Percentiles rank a stretch among this genome's conserved stretches.
Conservation (phyloP, 495 filamentous ascomycete genomes). For the Pseudevernia furfuracea region DNA sequence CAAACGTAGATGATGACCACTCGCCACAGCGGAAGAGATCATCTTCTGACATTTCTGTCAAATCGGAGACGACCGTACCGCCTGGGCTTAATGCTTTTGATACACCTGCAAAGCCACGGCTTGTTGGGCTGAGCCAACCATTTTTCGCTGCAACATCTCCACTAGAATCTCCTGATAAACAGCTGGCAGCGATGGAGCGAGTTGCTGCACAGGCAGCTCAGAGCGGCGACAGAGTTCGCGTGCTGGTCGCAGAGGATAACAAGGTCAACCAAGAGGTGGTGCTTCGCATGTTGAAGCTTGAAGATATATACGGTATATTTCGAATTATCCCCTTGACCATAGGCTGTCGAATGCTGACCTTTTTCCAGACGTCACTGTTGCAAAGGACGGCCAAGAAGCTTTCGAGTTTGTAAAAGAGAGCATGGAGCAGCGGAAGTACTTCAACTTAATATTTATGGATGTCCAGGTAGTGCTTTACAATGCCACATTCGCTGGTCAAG, state of each 20-base stretch:
- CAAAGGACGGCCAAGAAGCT: slow-evolving; percentile 84
- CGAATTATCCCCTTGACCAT: neutral
- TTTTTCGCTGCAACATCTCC: slow-evolving; percentile 64
- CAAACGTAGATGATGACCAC: slow-evolving; percentile 15
- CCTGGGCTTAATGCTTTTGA: slow-evolving; percentile 25
- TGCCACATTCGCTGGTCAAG: neutral
- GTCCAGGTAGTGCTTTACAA: slow-evolving; percentile 39
- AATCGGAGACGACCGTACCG: slow-evolving; percentile 15
- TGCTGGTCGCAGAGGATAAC: slow-evolving; percentile 93
- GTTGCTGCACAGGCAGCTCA: slow-evolving; percentile 38
- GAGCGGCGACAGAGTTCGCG: slow-evolving; percentile 57
- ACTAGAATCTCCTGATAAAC: slow-evolving; percentile 35
- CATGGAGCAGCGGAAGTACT: slow-evolving; percentile 63
- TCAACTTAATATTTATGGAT: slow-evolving; percentile 90
- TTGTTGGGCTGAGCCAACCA: slow-evolving; percentile 77
- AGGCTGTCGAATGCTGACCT: slow-evolving; percentile 22
- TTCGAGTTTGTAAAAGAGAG: slow-evolving; percentile 74
- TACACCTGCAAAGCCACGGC: slow-evolving; percentile 48
- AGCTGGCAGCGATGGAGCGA: slow-evolving; percentile 46
- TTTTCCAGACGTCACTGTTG: slow-evolving; percentile 59
- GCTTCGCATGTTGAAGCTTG: slow-evolving; percentile 62
- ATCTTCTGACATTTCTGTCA: slow-evolving; percentile 27
- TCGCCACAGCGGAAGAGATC: slow-evolving; percentile 20
- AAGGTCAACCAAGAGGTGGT: slow-evolving; percentile 93
- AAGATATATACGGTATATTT: slow-evolving; percentile 52